Evolutionary conservation across 2,329 filamentous ascomycete genomes (phyloP), one percentile per base, ranked within the genome.

Genomic region (Coleophoma eucalyptorum): DNA sequence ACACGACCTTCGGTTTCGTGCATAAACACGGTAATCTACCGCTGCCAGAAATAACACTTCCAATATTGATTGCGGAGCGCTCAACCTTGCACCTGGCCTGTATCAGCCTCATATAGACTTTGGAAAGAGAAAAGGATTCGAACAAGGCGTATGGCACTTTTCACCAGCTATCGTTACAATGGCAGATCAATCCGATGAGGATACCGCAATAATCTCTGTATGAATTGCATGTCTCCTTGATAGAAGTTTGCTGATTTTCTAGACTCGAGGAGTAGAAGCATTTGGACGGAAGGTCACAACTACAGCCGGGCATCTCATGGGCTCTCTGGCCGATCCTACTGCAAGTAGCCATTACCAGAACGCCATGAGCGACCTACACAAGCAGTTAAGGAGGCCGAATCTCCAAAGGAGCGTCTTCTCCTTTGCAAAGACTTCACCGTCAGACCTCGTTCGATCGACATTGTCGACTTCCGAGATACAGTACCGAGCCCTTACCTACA

Each of bases 231-330:
- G 35, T 26, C 18, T 11, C 32, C 32, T 43, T 33, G 20, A 21
- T 10, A 12, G 18, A 16, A 20, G 16, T 47, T 12, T 32, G 13
- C 8, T 54, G 37, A 21, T 20, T n/a, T 18, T 38, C 47, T 60
- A 96, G 91, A 84, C 90, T 50, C 87, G 90, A 62, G 89, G 94
- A 58, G 76, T 97, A 62, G 92, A 97, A 73, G 89, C 90, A 50
- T 97, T 99, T 71, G 84, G 91, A 59, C 86, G 93, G 66, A 99
- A 97, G 72, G 91, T 97, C 56, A 94, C 92, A 31, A 90, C 90
- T 26, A 97, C 94, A 18, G 94, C 94, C 50, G 89, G 84, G 64
- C 91, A 96, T 69, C 78, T 99, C 59, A 96, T 97, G 64, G 86
- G 81, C 42, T 83, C 86, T 43, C 71, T 82, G 51, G 66, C 72